Percentiles rank a stretch among this genome's conserved stretches.
Conservation (phyloP, 2,329 filamentous ascomycete genomes). For the Tolypocladium tundrense region DNA sequence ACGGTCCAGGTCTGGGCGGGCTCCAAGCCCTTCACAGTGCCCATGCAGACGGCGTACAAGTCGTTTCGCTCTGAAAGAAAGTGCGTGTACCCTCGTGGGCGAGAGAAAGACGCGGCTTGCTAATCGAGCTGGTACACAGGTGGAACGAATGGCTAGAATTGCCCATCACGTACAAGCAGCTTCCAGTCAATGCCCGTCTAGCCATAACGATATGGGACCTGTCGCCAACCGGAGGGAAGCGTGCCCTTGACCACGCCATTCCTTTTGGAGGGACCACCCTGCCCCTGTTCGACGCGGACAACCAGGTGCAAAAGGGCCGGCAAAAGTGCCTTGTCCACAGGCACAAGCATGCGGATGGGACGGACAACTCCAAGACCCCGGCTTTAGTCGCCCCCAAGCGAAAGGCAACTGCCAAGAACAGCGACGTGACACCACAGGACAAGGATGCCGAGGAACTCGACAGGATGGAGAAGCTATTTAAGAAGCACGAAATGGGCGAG, state of each 20-base stretch:
- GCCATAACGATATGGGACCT: slow-evolving; percentile 95
- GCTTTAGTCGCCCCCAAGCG: slow-evolving; percentile 46
- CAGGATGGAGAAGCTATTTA: slow-evolving; percentile 78
- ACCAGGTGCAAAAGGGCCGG: slow-evolving; percentile 80
- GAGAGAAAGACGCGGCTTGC: neutral
- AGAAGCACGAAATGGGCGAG: slow-evolving; percentile 97
- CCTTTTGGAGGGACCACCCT: slow-evolving; percentile 94
- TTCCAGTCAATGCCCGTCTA: slow-evolving; percentile 72
- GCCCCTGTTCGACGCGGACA: slow-evolving; percentile 83
- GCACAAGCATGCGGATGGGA: slow-evolving; percentile 74
- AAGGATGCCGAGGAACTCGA: slow-evolving; percentile 78
- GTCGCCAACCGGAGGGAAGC: slow-evolving; percentile 64
- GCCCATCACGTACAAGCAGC: slow-evolving; percentile 72
- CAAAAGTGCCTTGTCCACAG: slow-evolving; percentile 86
- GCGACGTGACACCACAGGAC: slow-evolving; percentile 42
- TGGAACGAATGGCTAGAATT: slow-evolving; percentile 97
- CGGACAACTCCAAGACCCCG: slow-evolving; percentile 70
- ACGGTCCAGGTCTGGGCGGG: slow-evolving; percentile 92
- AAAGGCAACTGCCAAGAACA: slow-evolving; percentile 39
- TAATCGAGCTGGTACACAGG: slow-evolving; percentile 23
- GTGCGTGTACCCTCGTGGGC: slow-evolving; percentile 19
- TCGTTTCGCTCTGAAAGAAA: slow-evolving; percentile 67
- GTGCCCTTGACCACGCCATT: slow-evolving; percentile 64
- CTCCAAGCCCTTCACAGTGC: slow-evolving; percentile 87
- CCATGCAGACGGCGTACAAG: slow-evolving; percentile 87